phyloP scores from a whole-genome alignment of 148 eudicot species.

The Heliamphora exappendiculata region DNA sequence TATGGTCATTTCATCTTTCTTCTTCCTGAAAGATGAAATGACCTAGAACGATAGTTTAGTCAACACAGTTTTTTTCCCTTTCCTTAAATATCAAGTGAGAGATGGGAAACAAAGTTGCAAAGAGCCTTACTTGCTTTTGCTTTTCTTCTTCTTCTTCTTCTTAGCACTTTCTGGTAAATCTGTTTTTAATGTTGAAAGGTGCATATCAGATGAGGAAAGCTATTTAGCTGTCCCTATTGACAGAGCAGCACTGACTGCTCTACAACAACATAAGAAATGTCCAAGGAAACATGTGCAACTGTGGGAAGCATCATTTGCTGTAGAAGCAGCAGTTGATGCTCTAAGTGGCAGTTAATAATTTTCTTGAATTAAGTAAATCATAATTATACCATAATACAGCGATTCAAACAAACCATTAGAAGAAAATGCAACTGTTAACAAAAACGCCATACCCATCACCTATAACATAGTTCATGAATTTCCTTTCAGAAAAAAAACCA shows the following conservation, averaged over 20 bases:
- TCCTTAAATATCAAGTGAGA: not conserved
- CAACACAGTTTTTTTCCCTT: not conserved
- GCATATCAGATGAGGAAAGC: slow-evolving; percentile 6
- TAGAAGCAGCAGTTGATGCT: not conserved
- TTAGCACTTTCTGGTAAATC: slow-evolving; percentile 52
- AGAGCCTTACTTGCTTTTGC: slow-evolving; percentile 80
- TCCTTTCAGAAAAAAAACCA: not conserved
- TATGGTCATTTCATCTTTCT: too few relatives aligned
- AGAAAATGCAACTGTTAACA: not conserved
- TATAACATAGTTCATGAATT: not conserved
- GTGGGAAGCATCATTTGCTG: not conserved
- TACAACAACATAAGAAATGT: not conserved
- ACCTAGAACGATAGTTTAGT: not conserved
- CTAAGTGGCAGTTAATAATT: not conserved
- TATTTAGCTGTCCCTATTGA: not conserved
- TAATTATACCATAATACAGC: not conserved
- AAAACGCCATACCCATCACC: not conserved
- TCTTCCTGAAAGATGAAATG: slow-evolving; percentile 57
- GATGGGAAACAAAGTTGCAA: not conserved
- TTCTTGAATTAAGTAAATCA: not conserved
- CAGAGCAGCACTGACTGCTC: not conserved
- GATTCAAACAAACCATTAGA: not conserved
- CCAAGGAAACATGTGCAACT: not conserved
- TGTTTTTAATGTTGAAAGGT: slow-evolving; percentile 8
- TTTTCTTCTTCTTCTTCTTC: slow-evolving; percentile 98